phyloP scores from a whole-genome alignment of 257 asterid species.

The Przewalskia tangutica region DNA sequence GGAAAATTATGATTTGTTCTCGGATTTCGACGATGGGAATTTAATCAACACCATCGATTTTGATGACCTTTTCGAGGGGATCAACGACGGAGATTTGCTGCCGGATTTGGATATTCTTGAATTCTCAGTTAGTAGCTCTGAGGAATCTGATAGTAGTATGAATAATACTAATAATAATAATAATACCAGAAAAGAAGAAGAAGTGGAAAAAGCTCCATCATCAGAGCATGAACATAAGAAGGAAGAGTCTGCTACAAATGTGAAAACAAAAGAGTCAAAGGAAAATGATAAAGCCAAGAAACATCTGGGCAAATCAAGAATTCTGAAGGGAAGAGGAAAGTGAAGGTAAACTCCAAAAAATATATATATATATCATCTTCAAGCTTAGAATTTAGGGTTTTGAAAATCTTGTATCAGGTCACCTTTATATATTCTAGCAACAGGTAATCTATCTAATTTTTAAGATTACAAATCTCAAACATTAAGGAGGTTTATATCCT shows the following conservation, averaged over 20 bases:
- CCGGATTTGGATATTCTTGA: conserved; percentile 68
- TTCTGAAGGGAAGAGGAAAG: conserved; percentile 54
- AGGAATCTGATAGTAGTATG: conserved; percentile 23
- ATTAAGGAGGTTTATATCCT: neutral
- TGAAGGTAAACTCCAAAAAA: conserved; percentile 38
- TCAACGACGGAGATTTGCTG: conserved; percentile 45
- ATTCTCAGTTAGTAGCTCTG: conserved; percentile 30
- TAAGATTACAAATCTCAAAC: neutral
- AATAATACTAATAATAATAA: neutral
- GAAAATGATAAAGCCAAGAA: conserved; percentile 26
- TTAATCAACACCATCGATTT: conserved; percentile 65
- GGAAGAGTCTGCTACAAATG: conserved; percentile 11
- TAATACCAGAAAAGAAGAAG: neutral
- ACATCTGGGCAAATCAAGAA: conserved; percentile 28
- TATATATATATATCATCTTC: neutral
- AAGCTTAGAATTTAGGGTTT: neutral
- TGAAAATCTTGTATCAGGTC: neutral
- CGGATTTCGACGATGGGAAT: conserved; percentile 40
- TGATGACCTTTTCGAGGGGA: conserved; percentile 56
- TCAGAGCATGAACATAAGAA: conserved; percentile 15
- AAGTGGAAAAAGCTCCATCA: neutral
- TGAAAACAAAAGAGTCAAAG: conserved; percentile 3
- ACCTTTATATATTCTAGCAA: accelerated
- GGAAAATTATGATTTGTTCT: conserved; percentile 27
- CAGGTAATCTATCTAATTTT: neutral